These are phyloP conservation scores for Nidularia pulvinata DNA, from an alignment of 768 basidiomycete species.

Conservation along the genomic window DNA sequence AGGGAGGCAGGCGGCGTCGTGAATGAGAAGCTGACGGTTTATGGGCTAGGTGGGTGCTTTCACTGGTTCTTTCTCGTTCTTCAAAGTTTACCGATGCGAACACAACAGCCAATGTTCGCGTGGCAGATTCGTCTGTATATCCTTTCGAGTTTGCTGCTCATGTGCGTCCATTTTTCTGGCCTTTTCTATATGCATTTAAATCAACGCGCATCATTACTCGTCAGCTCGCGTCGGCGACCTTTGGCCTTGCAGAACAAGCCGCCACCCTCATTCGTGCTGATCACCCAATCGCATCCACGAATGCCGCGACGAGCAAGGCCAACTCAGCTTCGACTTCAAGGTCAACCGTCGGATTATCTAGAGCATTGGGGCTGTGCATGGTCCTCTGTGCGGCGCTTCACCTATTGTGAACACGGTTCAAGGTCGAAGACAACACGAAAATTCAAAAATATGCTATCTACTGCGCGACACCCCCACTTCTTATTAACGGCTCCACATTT, in stretches of 20 bases:
- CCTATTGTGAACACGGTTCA: too few species aligned
- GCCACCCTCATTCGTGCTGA: constrained; percentile 14
- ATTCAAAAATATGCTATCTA: too few species aligned
- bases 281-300: not conserved
- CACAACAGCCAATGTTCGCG: constrained; percentile 48
- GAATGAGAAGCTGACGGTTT: constrained; percentile 21
- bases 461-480: too few species aligned
- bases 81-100: not conserved
- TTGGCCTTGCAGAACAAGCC: constrained; percentile 24
- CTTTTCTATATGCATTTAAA: not conserved
- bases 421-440: too few species aligned
- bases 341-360: too few species aligned
- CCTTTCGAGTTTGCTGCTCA: constrained; percentile 40
- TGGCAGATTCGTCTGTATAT: constrained; percentile 56
- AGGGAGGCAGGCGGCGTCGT: constrained; percentile 25
- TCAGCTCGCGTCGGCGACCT: constrained; percentile 23
- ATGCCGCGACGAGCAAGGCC: too few species aligned
- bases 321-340: too few species aligned
- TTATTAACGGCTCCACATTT: too few species aligned
- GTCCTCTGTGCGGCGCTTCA: too few species aligned
- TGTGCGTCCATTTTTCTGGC: constrained; percentile 10
- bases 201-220: not conserved
- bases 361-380: too few species aligned
- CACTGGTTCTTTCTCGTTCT: not conserved
- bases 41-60: constrained; percentile 19